Evolutionary conservation across 805 yeast genomes (phyloP).

Genomic region (Sungouiella thailandica): DNA sequence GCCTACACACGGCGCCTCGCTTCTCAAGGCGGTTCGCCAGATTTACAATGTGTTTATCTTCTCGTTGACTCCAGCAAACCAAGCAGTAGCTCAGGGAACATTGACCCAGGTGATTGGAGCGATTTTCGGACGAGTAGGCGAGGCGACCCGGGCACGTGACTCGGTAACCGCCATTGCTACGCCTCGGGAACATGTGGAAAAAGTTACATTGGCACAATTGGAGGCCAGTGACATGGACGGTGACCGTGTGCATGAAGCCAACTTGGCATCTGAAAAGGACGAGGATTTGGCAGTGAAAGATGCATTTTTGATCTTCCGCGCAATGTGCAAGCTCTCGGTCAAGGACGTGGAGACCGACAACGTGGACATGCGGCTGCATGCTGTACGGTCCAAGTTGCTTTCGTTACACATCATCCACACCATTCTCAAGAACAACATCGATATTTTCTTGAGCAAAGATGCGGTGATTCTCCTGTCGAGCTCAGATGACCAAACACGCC

Average conservation of each 20-base stretch:
- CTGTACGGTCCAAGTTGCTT: constrained; percentile 84
- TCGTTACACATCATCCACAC: constrained; percentile 86
- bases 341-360: constrained; percentile 75
- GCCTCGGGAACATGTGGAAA: not conserved
- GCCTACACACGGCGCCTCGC: constrained; percentile 85
- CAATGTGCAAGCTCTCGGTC: constrained; percentile 89
- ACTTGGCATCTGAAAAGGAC: constrained; percentile 44
- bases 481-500: constrained; percentile 49
- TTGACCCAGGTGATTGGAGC: constrained; percentile 85
- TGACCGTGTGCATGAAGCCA: constrained; percentile 47
- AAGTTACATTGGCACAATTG: constrained; percentile 42
- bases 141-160: constrained; percentile 12
- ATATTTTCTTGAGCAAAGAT: constrained; percentile 61
- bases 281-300: constrained; percentile 77
- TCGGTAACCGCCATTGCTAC: not conserved
- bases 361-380: constrained; percentile 83
- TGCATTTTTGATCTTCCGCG: constrained; percentile 87
- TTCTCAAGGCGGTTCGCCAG: constrained; percentile 87
- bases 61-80: constrained; percentile 77
- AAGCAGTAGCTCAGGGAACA: constrained; percentile 92
- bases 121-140: constrained; percentile 65
- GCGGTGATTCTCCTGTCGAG: constrained; percentile 48
- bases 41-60: constrained; percentile 88
- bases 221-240: constrained; percentile 51
- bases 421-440: constrained; percentile 78